Evolutionary conservation across 2,329 filamentous ascomycete species (phyloP), one percentile per base, ranked within the genome.

Genomic region (Nothopassalora personata): DNA sequence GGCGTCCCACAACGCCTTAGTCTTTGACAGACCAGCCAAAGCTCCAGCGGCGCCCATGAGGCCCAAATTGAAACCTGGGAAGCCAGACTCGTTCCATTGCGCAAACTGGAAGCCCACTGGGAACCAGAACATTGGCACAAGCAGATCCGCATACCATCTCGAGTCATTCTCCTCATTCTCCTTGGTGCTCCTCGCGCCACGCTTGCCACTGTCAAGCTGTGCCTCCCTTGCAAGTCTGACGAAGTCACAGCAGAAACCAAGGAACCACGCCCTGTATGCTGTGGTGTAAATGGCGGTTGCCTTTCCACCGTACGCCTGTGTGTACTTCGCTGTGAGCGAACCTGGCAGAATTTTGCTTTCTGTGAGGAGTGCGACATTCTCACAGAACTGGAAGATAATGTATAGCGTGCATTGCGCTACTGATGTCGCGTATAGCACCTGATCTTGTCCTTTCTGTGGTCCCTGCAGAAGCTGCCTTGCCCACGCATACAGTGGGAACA

Each of bases 401-500:
- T 79, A 79, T 54, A 74, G 70, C 53, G 69, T 67, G 50, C 74
- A 75, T 59, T 78, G 76, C 59, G 74, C 67, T 9, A 75, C 60
- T 5, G 75, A 72, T 8, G 76, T 76, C 27, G 72, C 66, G 63
- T 78, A 76, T 48, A 78, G 68, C 8, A 78, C 72, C 6, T 67
- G 58, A 59, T 79, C 76, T 50, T 75, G 68, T 52, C 74, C 75
- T 3, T 71, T 69, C 64, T 77, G 77, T 8, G 73, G 74, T 13
- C 75, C 76, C 15, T 73, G 66, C 28, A 73, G 63, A 7, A 79
- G 70, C 19, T 74, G 71, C 31, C 76, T 71, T 51, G 76, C 66
- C 75, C 76, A 77, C 48, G 76, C 74, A 67, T 79, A 79, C 31
- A 79, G 70, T 3, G 76, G 76, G 43, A 77, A 69, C 18, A 75